Evolutionary conservation across 2,329 filamentous ascomycete species (phyloP), one percentile per base, ranked within the genome.

Genomic region (Colletotrichum lupini): DNA sequence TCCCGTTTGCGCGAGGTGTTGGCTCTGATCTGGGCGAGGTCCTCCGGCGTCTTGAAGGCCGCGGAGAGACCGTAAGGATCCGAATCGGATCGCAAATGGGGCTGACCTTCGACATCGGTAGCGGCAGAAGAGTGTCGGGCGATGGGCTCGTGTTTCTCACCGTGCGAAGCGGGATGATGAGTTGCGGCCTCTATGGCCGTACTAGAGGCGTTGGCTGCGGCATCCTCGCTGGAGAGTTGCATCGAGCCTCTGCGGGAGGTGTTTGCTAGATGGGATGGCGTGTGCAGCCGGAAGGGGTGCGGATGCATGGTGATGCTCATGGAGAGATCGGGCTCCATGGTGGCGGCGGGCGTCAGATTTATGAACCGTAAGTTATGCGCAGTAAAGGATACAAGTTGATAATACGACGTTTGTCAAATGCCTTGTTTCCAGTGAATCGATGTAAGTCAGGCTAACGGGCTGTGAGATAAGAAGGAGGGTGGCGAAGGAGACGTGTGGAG

Each of bases 31-130:
- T 90, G 86, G 52, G 92, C 89, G 75, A 98, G 90, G 81, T 98
- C 94, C 30, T 88, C 89, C 32, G 91, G 86, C 24, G 93, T 91
- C 85, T 98, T 98, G 81, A 97, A 90, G 67, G 90, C 91, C 3
- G 90, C 90, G 1, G 93, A 91, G 5, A 98, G 91, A 65, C 92
- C 90, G 82, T 94, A 97, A 0, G 96, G 96, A 78, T 98, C 96
- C 78, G 90, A 93, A 76, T 92, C 91, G 30, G 83, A 82, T 24
- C 86, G 87, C 8, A 89, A 83, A 52, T 85, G 85, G 56, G 87
- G 78, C 76, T 88, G 87, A 76, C 83, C 85, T 80, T 90, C 89
- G 57, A 89, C 83, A 64, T 90, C 88, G 24, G 79, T 81, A 24
- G 78, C 75, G 6, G 76, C 60, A 19, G 82, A 80, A 24, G 79